Evolutionary conservation across 179 eudicot genomes (phyloP), one percentile per base, ranked within the genome.

Genomic region (Spinacia oleracea): DNA sequence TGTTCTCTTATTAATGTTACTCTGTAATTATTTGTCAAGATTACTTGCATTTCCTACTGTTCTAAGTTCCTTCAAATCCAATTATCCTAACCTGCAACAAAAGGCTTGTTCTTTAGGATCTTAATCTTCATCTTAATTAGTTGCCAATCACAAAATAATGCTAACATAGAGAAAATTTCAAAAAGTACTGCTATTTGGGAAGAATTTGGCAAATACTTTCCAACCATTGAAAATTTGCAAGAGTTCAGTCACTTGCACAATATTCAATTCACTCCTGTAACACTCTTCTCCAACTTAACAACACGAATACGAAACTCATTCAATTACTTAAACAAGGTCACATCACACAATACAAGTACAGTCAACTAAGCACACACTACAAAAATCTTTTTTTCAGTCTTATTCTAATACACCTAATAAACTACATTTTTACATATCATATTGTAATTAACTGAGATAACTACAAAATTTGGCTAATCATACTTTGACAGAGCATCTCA

Each of bases 401-500:
- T 5, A 18, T 9, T 29, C 67, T 7, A 3, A 9, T 62, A 38
- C 6, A 38, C 40, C 6, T 38, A 38, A 38, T 29, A 31, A 27
- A 27, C 38, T 16, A 16, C 6, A 32, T 35, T 34, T 34, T 34
- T 34, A 65, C 40, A 35, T 65, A 11, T 0, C 18, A 65, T 20
- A 12, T 23, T 34, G 6, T n/a, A 5, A 31, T 63, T 25, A 34
- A 14, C 32, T 63, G 5, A 32, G 15, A 16, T 15, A 31, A 31
- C 15, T 3, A 38, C 25, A 67, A 23, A 25, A 21, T 3, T 21
- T 25, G 29, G 9, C 15, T 29, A n/a, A n/a, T 10, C 48, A 23
- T 23, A 42, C 34, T 69, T 25, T 40, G 15, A 67, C 72, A 69
- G 32, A 69, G 72, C 72, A 43, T 43, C 72, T 42, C 8, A 69